Evolutionary conservation across 2,329 filamentous ascomycete species (phyloP), one percentile per base, ranked within the genome.

Genomic region (Huntiella savannae): DNA sequence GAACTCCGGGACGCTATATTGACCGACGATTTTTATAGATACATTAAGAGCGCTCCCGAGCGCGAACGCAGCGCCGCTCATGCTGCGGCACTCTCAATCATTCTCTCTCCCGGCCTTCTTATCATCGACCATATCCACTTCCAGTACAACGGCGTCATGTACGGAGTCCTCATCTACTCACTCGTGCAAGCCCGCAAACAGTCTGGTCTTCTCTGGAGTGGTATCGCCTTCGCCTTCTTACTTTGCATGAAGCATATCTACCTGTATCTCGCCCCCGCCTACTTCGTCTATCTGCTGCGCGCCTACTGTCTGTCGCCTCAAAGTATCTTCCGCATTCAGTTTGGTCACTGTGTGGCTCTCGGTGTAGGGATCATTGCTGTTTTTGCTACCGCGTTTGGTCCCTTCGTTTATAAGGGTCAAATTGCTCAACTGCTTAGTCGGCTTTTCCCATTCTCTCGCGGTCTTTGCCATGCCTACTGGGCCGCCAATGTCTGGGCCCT

Each of bases 61-160:
- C 59, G 62, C 5, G 73, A 74, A n/a, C 86, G 77, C 57, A 77
- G 76, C 39, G 77, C 83, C 41, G 81, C 86, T 8, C 86, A 95
- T 57, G 84, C 82, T 17, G 83, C 82, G 40, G 86, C 87, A 17
- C 69, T 96, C 47, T 95, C 88, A 1, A 78, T 98, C 49, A 67
- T 96, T 3, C 73, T 96, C 10, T 96, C 87, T 0, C 91, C 91
- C 0, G 91, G 88, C 2, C 73, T 98, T 33, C 69, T 98, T 50
- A 92, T 98, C 59, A 96, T 98, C 60, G 91, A 98, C 58, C 91
- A 98, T 60, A 88, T 95, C 53, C 87, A 95, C 61, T 98, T 98
- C 61, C 91, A 98, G 67, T 98, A 98, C 67, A 98, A 98, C 65
- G 88, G 91, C 36, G 86, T 87, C 63, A 76, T 98, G 63, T 98